A percentile compares a stretch with the other conserved stretches of the same genome.
Evolutionary conservation across 2,329 filamentous ascomycete species (phyloP).

Genomic region (Colletotrichum abscissum): DNA sequence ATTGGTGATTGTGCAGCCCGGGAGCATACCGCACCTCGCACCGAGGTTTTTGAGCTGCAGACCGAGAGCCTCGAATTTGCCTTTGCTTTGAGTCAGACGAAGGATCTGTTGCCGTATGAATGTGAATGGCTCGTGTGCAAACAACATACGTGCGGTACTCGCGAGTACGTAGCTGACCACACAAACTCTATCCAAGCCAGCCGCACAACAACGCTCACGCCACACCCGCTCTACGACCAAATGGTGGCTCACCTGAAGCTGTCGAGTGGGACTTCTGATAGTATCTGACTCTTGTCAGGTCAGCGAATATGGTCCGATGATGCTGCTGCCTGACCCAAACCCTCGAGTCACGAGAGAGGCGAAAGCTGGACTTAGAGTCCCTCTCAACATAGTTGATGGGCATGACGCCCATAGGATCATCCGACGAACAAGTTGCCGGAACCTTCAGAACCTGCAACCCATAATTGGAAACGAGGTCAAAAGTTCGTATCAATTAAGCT

Average conservation of each 20-base stretch:
- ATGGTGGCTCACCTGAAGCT: constrained; percentile 2
- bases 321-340: not conserved
- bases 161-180: constrained; percentile 14
- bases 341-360: not conserved
- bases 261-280: not conserved
- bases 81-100: constrained; percentile 2
- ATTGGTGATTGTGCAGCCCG: not conserved
- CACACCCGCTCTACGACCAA: constrained; percentile 9
- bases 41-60: not conserved
- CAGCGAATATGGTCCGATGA: not conserved
- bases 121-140: not conserved
- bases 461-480: constrained; percentile 5
- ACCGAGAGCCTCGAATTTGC: not conserved
- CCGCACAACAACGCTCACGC: constrained; percentile 16
- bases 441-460: not conserved
- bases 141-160: not conserved
- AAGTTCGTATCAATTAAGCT: not conserved
- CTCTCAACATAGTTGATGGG: not conserved
- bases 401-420: not conserved
- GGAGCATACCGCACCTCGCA: not conserved
- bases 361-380: not conserved
- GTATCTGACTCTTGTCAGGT: not conserved
- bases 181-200: constrained; percentile 9
- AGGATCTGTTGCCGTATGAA: constrained; percentile 2
- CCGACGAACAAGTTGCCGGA: not conserved